Base-by-base conservation (phyloP, 495 filamentous ascomycete genomes). In the Daldinia concentrica region DNA sequence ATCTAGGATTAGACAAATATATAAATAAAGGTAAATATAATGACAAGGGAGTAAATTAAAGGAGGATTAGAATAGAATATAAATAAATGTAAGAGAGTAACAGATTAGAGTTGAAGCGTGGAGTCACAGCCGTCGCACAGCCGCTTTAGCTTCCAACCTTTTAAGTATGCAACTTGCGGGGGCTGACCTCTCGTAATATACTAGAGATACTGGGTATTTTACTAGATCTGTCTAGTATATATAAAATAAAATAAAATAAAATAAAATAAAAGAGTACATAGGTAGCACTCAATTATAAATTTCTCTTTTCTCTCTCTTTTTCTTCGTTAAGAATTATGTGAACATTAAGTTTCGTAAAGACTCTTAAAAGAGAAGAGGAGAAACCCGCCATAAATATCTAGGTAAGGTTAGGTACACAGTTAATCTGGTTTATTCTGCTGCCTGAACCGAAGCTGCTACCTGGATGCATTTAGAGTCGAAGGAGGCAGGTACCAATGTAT, bases 401-500 rank as follows among this genome's bases (percentile, higher is more conserved):
- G 6, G 29, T 9, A n/a, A n/a, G n/a, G n/a, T n/a, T n/a, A 32
- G 7, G 32, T 34, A 52, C 11, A 24, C 1, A 17, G 36, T 37
- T 41, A 41, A 55, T 41, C 17, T 56, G 50, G 45, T 58, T 76
- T 74, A 76, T 76, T 74, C 74, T 76, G 71, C 65, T 76, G 74
- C 74, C 74, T 76, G 71, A 70, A 67, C 58, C 58, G 30, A 61
- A 66, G 43, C 34, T 58, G 17, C 43, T 24, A 48, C n/a, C 43
- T 48, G 3, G 8, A 48, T 48, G 43, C 43, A 48, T 48, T 48
- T 9, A 19, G 17, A 48, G 9, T 22, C 22, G 0, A 48, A 48
- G 7, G 19, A 48, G 22, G 17, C 19, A 48, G 43, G 43, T 48
- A 48, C 43, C 9, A 22, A 48, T 24, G 43, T 48, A 48, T 48